Evolutionary conservation across 2,329 filamentous ascomycete genomes (phyloP).

Genomic region (Talaromyces sp.): DNA sequence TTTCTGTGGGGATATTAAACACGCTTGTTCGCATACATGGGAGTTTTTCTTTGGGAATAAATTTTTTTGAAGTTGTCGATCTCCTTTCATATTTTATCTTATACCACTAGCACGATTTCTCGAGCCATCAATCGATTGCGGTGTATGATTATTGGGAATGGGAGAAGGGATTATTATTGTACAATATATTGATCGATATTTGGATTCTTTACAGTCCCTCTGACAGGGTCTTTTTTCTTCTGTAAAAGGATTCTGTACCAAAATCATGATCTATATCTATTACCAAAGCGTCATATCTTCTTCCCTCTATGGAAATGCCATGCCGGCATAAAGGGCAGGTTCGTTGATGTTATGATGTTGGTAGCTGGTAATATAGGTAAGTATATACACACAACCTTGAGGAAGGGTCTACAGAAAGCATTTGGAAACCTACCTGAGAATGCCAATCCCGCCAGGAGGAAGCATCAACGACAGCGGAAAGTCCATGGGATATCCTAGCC

Average conservation of each 20-base stretch:
- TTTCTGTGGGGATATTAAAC: background rate
- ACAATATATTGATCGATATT: conserved; percentile 7
- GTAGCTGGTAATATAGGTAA: conserved; percentile 19
- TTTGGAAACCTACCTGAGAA: conserved; percentile 30
- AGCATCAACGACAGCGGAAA: conserved; percentile 40
- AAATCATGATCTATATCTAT: background rate
- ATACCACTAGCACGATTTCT: background rate
- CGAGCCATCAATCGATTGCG: background rate
- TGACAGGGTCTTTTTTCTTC: background rate
- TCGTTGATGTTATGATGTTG: conserved; percentile 34
- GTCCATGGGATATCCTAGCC: conserved; percentile 40
- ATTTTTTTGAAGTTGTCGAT: background rate
- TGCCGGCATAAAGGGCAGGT: conserved; percentile 38
- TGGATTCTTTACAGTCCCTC: background rate
- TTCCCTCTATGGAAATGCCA: conserved; percentile 22
- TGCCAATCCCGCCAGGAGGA: conserved; percentile 38
- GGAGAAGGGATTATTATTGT: background rate
- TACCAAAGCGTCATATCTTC: background rate
- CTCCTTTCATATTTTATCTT: background rate
- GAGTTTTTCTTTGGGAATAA: conserved; percentile 4
- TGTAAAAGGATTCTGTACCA: background rate
- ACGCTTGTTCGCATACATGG: conserved; percentile 8
- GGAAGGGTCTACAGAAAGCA: background rate
- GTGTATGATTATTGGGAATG: conserved; percentile 9
- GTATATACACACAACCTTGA: background rate